Base-by-base conservation (phyloP, 768 basidiomycete genomes). In the Psilocybe azurescens region DNA sequence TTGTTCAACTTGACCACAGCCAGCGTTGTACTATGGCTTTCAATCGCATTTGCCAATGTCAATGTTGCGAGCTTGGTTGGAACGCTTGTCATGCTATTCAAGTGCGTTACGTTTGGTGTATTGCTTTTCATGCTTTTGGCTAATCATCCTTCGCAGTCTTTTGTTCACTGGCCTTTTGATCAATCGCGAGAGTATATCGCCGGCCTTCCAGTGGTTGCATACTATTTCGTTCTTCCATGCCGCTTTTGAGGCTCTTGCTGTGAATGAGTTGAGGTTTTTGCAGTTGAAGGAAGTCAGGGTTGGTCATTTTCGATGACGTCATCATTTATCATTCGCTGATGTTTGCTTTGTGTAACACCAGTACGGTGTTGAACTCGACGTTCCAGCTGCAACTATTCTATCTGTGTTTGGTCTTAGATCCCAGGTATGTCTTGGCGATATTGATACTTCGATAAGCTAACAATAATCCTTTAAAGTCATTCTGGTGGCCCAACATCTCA, bases 211-310 rank as follows among this genome's bases (percentile, higher is more conserved):
- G 60, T 97, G 94, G 93, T 78, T 99, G 61, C 92, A 95, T 72
- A 95, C 91, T 0, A 71, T 93, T 5, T 97, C 95, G 5, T 99
- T 99, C 83, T 99, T 97, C 89, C 97, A 99, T 78, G 97, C 97
- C 24, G 97, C 94, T 0, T 99, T 95, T 67, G 97, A 99, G 77
- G 96, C 93, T 0, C 83, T 99, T 41, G 89, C 96, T n/a, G 97
- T 99, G 60, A 99, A 99, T 72, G 97, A 99, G 74, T 80, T 99
- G 60, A 83, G 96, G 53, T 98, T 97, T 76, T 78, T 99, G 30
- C 93, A 95, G 70, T 79, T 99, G 38, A 94, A 94, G 73, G 94
- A 99, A 72, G 85, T 89, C 66, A 93, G 91, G 82, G 93, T 94
- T 58, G 59, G 88, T 66, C 38, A 48, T 56, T 47, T 29, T 47